Conservation (phyloP, 495 filamentous ascomycete species). For the Chaetomium cochliodes region DNA sequence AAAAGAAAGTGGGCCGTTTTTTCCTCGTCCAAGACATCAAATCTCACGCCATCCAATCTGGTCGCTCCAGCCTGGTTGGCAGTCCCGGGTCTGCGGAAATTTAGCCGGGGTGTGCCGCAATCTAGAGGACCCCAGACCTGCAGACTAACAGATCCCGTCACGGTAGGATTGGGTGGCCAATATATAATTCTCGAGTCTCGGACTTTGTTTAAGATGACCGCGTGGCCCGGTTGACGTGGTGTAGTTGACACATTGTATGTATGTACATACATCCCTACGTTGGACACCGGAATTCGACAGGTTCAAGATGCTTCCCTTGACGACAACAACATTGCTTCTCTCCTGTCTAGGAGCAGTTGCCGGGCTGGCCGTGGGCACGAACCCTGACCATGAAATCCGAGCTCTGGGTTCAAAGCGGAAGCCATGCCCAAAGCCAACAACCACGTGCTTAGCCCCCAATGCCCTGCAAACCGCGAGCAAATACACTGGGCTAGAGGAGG, state of each 20-base stretch:
- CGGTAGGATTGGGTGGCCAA: neutral
- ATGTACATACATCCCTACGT: too few species aligned
- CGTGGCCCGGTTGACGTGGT: neutral
- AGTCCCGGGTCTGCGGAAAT: neutral
- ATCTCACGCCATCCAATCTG: conserved; percentile 10
- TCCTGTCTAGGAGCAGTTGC: neutral
- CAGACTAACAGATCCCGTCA: neutral
- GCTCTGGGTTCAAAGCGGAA: neutral
- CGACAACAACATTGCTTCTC: conserved; percentile 4
- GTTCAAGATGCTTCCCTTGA: conserved; percentile 6
- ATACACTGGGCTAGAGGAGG: conserved; percentile 13
- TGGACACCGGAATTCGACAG: neutral
- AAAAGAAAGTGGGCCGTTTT: neutral
- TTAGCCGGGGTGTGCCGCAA: conserved; percentile 8
- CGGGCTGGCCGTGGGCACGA: neutral
- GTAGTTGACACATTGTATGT: too few species aligned
- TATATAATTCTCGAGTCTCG: neutral
- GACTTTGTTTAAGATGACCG: neutral
- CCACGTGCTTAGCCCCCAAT: conserved; percentile 3
- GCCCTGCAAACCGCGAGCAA: conserved; percentile 13
- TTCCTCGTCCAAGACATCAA: neutral
- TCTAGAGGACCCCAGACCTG: neutral
- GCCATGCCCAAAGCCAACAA: neutral
- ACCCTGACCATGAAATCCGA: neutral
- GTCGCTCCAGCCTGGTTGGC: conserved; percentile 1